These are phyloP conservation scores for Jatropha curcas DNA, from an alignment of 345 rosid species.

Conservation along the genomic window DNA sequence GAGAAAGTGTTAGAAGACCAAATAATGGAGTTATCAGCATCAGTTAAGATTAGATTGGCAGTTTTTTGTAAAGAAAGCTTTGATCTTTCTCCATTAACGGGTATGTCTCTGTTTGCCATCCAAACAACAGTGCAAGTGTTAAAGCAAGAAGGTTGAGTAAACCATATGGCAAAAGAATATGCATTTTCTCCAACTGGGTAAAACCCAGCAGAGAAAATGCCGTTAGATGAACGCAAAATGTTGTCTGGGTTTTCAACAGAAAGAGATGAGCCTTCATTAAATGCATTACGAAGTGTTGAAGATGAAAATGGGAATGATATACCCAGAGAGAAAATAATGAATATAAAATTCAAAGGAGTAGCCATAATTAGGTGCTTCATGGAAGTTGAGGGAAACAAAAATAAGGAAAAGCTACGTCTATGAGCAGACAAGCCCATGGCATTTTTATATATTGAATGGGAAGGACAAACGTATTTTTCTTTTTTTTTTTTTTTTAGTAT, in stretches of 20 bases:
- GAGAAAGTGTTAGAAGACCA: constrained; percentile 27
- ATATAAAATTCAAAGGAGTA: neutral
- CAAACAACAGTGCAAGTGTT: constrained; percentile 30
- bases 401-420: too few relatives aligned
- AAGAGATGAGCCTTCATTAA: neutral
- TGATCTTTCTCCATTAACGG: constrained; percentile 32
- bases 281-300: neutral
- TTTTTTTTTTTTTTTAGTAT: too few relatives aligned
- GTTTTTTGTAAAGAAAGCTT: constrained; percentile 8
- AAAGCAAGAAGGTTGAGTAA: neutral
- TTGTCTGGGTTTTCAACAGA: neutral
- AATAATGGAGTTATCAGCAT: constrained; percentile 13
- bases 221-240: neutral
- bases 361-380: too few relatives aligned
- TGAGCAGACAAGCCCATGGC: too few relatives aligned
- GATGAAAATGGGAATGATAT: neutral
- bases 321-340: neutral
- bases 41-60: constrained; percentile 26
- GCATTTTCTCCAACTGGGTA: constrained; percentile 6
- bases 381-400: too few relatives aligned
- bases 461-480: too few relatives aligned
- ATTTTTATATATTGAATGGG: too few relatives aligned
- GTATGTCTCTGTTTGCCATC: constrained; percentile 36
- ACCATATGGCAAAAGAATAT: constrained; percentile 8
- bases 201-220: neutral